A percentile compares a stretch with the other conserved stretches of the same genome.
phyloP scores from a whole-genome alignment of 306 rosid genomes.

The Acacia crassicarpa region DNA sequence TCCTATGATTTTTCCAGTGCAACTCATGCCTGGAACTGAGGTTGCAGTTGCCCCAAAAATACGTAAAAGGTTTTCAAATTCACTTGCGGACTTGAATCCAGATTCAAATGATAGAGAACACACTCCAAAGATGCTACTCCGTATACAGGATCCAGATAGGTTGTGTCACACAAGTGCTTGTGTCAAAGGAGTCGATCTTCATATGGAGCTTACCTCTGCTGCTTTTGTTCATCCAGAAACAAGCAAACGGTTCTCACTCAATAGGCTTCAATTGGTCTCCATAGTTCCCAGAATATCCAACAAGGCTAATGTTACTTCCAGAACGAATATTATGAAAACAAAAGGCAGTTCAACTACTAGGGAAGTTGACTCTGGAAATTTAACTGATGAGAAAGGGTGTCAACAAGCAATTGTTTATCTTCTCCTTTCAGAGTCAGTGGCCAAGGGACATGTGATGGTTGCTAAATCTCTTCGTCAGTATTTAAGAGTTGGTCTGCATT shows the following conservation, averaged over 20 bases:
- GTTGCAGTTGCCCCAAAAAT: conserved; percentile 92
- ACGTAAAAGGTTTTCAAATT: conserved; percentile 52
- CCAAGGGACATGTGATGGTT: conserved; percentile 88
- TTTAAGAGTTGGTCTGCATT: conserved; percentile 76
- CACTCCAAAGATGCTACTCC: conserved; percentile 65
- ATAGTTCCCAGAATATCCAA: conserved; percentile 58
- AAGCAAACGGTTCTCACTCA: conserved; percentile 57
- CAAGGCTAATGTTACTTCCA: conserved; percentile 43
- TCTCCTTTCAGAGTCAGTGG: conserved; percentile 73
- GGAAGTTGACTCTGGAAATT: conserved; percentile 45
- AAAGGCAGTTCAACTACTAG: conserved; percentile 49
- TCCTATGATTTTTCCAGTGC: conserved; percentile 53
- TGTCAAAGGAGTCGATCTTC: conserved; percentile 58
- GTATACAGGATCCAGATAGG: conserved; percentile 65
- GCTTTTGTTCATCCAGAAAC: conserved; percentile 89
- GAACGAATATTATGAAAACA: conserved; percentile 49
- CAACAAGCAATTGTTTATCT: conserved; percentile 62
- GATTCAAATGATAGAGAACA: conserved; percentile 39
- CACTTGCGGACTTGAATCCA: conserved; percentile 38
- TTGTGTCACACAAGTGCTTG: conserved; percentile 48
- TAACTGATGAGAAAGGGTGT: conserved; percentile 48
- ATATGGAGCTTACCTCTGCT: conserved; percentile 73
- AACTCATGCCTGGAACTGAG: conserved; percentile 84
- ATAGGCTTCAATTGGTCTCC: conserved; percentile 67
- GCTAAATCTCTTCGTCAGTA: conserved; percentile 74